These are phyloP conservation scores for Oryza glaberrima DNA, from an alignment of 176 grass and related monocot genomes.

Conservation along the genomic window DNA sequence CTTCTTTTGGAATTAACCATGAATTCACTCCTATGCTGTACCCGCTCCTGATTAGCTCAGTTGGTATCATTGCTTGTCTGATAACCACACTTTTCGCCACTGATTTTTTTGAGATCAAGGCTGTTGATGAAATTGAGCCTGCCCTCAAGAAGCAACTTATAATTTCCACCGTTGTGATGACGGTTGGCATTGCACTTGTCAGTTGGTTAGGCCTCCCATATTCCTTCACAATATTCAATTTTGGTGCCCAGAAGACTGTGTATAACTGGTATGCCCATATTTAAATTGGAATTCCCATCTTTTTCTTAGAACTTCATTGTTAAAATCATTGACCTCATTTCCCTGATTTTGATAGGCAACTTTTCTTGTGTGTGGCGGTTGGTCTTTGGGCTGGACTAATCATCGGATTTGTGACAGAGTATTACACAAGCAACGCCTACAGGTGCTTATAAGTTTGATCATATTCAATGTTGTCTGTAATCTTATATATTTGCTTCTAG, in stretches of 20 bases:
- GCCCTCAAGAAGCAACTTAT: slow-evolving; percentile 78
- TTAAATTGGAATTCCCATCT: not conserved
- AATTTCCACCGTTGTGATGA: slow-evolving; percentile 87
- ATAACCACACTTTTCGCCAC: slow-evolving; percentile 93
- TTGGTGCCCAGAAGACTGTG: slow-evolving; percentile 92
- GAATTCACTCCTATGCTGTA: slow-evolving; percentile 86
- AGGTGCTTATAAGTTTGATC: slow-evolving; percentile 49
- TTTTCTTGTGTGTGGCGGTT: slow-evolving; percentile 87
- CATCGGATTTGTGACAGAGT: slow-evolving; percentile 92
- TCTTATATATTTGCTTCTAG: slow-evolving; percentile 7
- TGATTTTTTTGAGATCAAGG: slow-evolving; percentile 85
- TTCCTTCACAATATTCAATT: slow-evolving; percentile 91
- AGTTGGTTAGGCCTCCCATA: slow-evolving; percentile 92
- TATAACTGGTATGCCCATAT: slow-evolving; percentile 68
- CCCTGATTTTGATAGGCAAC: slow-evolving; percentile 57
- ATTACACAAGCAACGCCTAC: slow-evolving; percentile 97
- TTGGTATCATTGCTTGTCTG: slow-evolving; percentile 93
- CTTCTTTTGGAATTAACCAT: slow-evolving; percentile 90
- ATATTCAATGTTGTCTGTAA: not conserved
- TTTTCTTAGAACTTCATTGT: not conserved
- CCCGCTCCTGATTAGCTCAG: slow-evolving; percentile 81
- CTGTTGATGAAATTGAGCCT: slow-evolving; percentile 85
- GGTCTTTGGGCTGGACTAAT: slow-evolving; percentile 93
- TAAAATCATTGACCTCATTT: slow-evolving; percentile 31
- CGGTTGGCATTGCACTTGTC: slow-evolving; percentile 77